Conservation (phyloP, 2,329 filamentous ascomycete genomes). For the Diaporthe sp. region DNA sequence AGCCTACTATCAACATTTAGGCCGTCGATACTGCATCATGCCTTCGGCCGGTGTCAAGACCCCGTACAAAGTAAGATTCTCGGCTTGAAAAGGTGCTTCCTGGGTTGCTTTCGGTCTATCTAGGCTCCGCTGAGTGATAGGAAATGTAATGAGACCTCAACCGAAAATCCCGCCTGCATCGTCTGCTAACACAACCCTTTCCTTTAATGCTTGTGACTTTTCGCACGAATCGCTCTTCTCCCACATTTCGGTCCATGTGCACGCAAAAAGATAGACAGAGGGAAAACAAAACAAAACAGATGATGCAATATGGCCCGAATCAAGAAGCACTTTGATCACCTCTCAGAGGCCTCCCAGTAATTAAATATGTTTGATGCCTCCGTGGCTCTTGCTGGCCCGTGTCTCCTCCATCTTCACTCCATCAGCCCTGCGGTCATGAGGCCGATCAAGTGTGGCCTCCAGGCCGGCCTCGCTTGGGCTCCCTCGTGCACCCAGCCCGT, state of each 20-base stretch:
- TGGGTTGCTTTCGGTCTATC: slow-evolving; percentile 40
- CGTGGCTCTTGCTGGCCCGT: slow-evolving; percentile 29
- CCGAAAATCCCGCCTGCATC: slow-evolving; percentile 22
- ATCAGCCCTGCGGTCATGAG: slow-evolving; percentile 5
- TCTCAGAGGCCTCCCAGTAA: slow-evolving; percentile 41
- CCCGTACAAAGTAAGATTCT: neutral
- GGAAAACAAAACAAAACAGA: slow-evolving; percentile 53
- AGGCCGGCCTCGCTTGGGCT: slow-evolving; percentile 18
- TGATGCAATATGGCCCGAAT: slow-evolving; percentile 39
- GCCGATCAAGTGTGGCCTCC: neutral
- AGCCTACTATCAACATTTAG: too few species aligned
- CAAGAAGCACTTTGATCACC: slow-evolving; percentile 47
- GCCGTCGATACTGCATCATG: neutral
- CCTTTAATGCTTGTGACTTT: slow-evolving; percentile 38
- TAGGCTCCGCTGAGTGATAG: slow-evolving; percentile 40
- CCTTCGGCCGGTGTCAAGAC: neutral
- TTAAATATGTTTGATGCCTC: slow-evolving; percentile 43
- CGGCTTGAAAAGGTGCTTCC: slow-evolving; percentile 36
- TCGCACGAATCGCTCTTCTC: slow-evolving; percentile 36
- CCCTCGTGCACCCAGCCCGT: slow-evolving; percentile 20
- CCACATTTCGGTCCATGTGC: slow-evolving; percentile 38
- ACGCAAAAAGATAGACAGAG: slow-evolving; percentile 43
- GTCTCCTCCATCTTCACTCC: slow-evolving; percentile 26
- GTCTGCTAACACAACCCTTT: slow-evolving; percentile 23
- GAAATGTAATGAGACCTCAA: slow-evolving; percentile 36